Evolutionary conservation across 1,284 basidiomycete genomes (phyloP).

Genomic region (Vanrija pseudolonga): DNA sequence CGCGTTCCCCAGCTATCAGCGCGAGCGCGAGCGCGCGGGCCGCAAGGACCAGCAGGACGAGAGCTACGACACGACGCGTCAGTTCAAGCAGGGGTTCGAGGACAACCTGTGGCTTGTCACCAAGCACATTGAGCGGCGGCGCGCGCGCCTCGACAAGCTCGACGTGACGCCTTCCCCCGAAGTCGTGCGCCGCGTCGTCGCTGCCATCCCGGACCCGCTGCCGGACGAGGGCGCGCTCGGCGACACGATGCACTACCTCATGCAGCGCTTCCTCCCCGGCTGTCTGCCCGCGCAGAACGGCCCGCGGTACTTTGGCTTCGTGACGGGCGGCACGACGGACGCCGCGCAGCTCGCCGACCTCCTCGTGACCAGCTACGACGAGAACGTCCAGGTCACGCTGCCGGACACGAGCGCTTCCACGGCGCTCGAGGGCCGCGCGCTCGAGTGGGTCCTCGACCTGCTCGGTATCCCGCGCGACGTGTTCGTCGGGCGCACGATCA

Average conservation of each 20-base stretch:
- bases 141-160: slow-evolving; percentile 19
- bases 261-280: slow-evolving; percentile 42
- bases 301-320: slow-evolving; percentile 54
- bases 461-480: slow-evolving; percentile 39
- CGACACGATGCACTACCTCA: slow-evolving; percentile 29
- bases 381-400: slow-evolving; percentile 53
- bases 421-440: slow-evolving; percentile 48
- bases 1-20: too few relatives aligned
- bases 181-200: slow-evolving; percentile 19
- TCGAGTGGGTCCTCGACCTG: slow-evolving; percentile 51
- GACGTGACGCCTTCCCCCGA: slow-evolving; percentile 22
- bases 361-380: slow-evolving; percentile 47
- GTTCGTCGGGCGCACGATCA: slow-evolving; percentile 51
- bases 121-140: slow-evolving; percentile 23
- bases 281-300: slow-evolving; percentile 50
- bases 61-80: background rate
- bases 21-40: background rate
- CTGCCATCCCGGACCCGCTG: slow-evolving; percentile 28
- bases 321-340: slow-evolving; percentile 51
- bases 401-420: slow-evolving; percentile 49
- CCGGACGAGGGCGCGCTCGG: slow-evolving; percentile 38
- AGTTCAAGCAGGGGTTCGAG: background rate
- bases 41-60: background rate
- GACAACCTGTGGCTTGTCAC: background rate
- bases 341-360: slow-evolving; percentile 51